Conservation (phyloP, 2,329 filamentous ascomycete genomes). For the Alternaria novae-zelandiae region DNA sequence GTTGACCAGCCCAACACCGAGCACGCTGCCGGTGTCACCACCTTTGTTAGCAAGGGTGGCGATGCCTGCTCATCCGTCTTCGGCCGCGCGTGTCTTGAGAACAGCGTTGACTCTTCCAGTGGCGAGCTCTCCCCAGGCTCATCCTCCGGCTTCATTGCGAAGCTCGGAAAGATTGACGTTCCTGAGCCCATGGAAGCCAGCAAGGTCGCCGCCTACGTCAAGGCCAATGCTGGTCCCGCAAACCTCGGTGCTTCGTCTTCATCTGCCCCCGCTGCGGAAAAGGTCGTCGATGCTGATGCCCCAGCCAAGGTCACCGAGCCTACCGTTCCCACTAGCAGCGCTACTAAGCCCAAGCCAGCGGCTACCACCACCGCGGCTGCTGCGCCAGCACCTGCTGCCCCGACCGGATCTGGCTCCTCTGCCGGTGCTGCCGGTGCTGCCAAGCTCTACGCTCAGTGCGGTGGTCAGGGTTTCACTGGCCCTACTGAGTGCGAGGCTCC, state of each 20-base stretch:
- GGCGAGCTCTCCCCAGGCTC: constrained; percentile 22
- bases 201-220: constrained; percentile 28
- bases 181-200: constrained; percentile 16
- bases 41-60: constrained; percentile 37
- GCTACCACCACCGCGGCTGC: background rate
- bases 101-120: constrained; percentile 27
- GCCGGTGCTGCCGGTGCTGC: constrained; percentile 7
- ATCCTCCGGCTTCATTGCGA: constrained; percentile 18
- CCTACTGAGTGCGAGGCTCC: constrained; percentile 46
- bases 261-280: background rate
- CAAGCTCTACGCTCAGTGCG: constrained; percentile 46
- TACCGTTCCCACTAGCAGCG: background rate
- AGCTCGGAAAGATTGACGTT: constrained; percentile 19
- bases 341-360: background rate
- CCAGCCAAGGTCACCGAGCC: background rate
- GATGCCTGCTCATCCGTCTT: constrained; percentile 23
- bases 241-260: constrained; percentile 17
- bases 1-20: constrained; percentile 50
- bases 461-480: constrained; percentile 50
- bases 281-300: background rate
- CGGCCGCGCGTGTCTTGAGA: constrained; percentile 25
- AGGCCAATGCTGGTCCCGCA: constrained; percentile 27
- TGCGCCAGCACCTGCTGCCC: background rate
- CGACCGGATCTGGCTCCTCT: background rate
- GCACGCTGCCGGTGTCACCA: constrained; percentile 31